These are phyloP conservation scores for Heterobasidion parviporum DNA, from an alignment of 1,284 basidiomycete genomes.

Conservation along the genomic window DNA sequence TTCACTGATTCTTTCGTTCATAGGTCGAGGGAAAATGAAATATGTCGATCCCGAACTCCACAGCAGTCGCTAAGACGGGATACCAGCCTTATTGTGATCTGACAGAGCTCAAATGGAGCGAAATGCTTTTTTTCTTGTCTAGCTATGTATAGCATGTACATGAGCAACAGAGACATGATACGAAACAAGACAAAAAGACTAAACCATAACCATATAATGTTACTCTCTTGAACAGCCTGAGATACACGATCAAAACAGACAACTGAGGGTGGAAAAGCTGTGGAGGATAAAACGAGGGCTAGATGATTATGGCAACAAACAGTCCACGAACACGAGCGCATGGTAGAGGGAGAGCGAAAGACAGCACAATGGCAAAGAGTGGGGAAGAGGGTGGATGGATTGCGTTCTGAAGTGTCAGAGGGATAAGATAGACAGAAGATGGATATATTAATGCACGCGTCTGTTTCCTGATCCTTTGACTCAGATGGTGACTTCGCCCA, in stretches of 20 bases:
- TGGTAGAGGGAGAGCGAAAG: constrained; percentile 4
- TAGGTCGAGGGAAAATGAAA: constrained; percentile 61
- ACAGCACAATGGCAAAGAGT: neutral
- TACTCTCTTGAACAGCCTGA: constrained; percentile 6
- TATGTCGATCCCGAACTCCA: constrained; percentile 52
- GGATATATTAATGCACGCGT: neutral
- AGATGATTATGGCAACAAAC: neutral
- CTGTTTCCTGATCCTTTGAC: neutral
- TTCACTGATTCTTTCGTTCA: neutral
- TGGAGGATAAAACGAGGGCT: neutral
- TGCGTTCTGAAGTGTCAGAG: constrained; percentile 2
- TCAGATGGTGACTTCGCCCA: constrained; percentile 32
- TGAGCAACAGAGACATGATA: neutral
- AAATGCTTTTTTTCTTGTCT: neutral
- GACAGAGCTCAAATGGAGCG: neutral
- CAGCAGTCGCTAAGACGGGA: constrained; percentile 11
- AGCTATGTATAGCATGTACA: neutral
- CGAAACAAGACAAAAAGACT: neutral
- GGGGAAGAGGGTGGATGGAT: neutral
- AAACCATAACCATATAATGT: constrained; percentile 6
- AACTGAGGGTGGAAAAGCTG: neutral
- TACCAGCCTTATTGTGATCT: neutral
- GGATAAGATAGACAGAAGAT: constrained; percentile 13
- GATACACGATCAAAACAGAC: constrained; percentile 4
- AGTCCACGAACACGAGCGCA: constrained; percentile 1